Conservation (phyloP, 306 rosid species). For the Cucumis hystrix region DNA sequence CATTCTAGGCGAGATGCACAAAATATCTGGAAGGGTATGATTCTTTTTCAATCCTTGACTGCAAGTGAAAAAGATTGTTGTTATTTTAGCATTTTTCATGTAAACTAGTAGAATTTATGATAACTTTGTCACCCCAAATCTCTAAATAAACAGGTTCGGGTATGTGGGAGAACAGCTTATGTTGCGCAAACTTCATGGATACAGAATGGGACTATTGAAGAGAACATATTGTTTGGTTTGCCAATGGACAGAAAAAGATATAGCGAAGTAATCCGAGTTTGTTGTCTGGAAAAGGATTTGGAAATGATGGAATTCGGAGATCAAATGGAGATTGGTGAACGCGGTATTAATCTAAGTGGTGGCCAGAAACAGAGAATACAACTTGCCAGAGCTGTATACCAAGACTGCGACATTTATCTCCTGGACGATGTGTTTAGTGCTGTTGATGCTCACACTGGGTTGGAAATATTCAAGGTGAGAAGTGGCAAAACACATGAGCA, state of each 20-base stretch:
- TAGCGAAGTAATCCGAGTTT: constrained; percentile 54
- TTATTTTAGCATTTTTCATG: not conserved
- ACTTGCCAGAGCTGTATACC: constrained; percentile 89
- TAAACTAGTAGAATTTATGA: not conserved
- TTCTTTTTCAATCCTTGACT: not conserved
- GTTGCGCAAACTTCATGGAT: constrained; percentile 99
- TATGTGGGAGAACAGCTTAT: constrained; percentile 77
- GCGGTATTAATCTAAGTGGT: constrained; percentile 93
- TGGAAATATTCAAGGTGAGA: constrained; percentile 78
- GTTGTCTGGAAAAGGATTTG: constrained; percentile 81
- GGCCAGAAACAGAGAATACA: constrained; percentile 97
- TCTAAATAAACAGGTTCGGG: constrained; percentile 45
- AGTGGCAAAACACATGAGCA: not conserved
- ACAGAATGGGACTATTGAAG: constrained; percentile 88
- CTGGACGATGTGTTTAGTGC: constrained; percentile 96
- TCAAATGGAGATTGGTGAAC: constrained; percentile 96
- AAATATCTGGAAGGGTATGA: constrained; percentile 65
- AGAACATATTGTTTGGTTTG: constrained; percentile 68
- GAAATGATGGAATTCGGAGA: constrained; percentile 93
- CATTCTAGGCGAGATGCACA: constrained; percentile 90
- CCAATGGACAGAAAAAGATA: constrained; percentile 65
- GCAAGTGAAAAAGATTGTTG: not conserved
- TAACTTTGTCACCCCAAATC: not conserved
- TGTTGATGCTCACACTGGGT: constrained; percentile 96
- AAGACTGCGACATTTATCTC: constrained; percentile 76